Conservation (phyloP, 805 yeast species). For the Monosporozyma yasuniensis region DNA sequence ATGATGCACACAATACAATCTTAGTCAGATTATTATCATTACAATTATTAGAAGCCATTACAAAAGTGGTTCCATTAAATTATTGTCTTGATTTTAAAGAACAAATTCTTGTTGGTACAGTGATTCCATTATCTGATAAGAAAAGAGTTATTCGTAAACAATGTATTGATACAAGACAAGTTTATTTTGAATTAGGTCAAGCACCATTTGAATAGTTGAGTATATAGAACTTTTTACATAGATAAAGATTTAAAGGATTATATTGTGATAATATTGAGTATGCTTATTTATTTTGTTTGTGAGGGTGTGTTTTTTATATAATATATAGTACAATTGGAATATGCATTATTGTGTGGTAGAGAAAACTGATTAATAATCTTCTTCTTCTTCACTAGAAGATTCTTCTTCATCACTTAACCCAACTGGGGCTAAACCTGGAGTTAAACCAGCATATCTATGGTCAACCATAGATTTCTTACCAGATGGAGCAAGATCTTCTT, state of each 20-base stretch:
- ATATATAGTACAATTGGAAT: slow-evolving; percentile 1
- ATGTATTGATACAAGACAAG: slow-evolving; percentile 74
- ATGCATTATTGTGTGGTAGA: neutral
- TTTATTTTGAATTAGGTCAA: slow-evolving; percentile 48
- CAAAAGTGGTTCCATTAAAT: slow-evolving; percentile 32
- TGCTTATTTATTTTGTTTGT: neutral
- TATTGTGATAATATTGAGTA: neutral
- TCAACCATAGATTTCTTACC: slow-evolving; percentile 12
- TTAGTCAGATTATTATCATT: slow-evolving; percentile 50
- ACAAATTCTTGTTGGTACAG: slow-evolving; percentile 40
- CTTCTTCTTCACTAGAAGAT: slow-evolving; percentile 25
- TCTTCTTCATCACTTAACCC: slow-evolving; percentile 50
- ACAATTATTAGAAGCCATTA: slow-evolving; percentile 45
- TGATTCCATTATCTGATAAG: slow-evolving; percentile 56
- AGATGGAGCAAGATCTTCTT: slow-evolving; percentile 14
- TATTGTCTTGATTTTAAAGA: slow-evolving; percentile 45
- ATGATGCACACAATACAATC: slow-evolving; percentile 30
- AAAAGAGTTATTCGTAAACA: slow-evolving; percentile 66
- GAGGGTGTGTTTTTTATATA: neutral
- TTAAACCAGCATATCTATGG: slow-evolving; percentile 48
- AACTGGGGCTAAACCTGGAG: slow-evolving; percentile 83
- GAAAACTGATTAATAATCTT: slow-evolving; percentile 1
- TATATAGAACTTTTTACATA: neutral
- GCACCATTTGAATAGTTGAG: slow-evolving; percentile 28
- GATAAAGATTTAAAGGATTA: neutral